phyloP scores from a whole-genome alignment of 352 stramenopile species.

The Globisporangium paddicum region DNA sequence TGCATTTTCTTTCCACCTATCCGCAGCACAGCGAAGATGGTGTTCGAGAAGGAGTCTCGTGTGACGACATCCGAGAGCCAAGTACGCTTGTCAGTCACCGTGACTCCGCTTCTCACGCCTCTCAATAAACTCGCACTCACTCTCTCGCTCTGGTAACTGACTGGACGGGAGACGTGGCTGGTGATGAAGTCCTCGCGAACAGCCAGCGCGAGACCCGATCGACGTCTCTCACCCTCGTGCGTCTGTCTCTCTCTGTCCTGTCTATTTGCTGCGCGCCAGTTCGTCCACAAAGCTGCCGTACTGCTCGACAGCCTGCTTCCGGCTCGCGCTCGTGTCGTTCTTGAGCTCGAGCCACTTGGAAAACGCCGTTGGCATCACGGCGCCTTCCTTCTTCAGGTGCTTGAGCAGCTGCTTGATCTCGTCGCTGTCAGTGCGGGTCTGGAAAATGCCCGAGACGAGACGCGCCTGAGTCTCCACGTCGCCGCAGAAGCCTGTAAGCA shows the following conservation, averaged over 20 bases:
- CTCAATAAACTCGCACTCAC: background rate
- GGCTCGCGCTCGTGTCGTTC: constrained; percentile 67
- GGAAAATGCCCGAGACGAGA: constrained; percentile 60
- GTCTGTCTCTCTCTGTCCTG: no score
- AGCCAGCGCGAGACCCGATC: background rate
- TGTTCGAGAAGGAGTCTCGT: background rate
- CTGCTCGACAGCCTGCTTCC: constrained; percentile 61
- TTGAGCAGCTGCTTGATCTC: constrained; percentile 61
- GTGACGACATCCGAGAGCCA: no score
- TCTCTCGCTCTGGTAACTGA: background rate
- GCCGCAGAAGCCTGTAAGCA: constrained; percentile 69
- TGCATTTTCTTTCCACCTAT: background rate
- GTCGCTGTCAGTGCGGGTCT: constrained; percentile 58
- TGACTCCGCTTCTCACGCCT: background rate
- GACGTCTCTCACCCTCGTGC: no score
- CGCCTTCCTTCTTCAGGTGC: constrained; percentile 65
- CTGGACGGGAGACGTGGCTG: background rate
- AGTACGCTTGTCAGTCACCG: no score
- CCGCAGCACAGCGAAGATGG: background rate
- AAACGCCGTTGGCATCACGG: constrained; percentile 41
- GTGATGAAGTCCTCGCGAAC: background rate
- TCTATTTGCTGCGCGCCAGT: constrained; percentile 60
- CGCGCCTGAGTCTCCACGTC: constrained; percentile 56
- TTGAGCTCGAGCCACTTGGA: constrained; percentile 73
- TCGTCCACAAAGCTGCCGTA: constrained; percentile 73